Conservation (phyloP, 352 stramenopile genomes). For the Globisporangium polare region DNA sequence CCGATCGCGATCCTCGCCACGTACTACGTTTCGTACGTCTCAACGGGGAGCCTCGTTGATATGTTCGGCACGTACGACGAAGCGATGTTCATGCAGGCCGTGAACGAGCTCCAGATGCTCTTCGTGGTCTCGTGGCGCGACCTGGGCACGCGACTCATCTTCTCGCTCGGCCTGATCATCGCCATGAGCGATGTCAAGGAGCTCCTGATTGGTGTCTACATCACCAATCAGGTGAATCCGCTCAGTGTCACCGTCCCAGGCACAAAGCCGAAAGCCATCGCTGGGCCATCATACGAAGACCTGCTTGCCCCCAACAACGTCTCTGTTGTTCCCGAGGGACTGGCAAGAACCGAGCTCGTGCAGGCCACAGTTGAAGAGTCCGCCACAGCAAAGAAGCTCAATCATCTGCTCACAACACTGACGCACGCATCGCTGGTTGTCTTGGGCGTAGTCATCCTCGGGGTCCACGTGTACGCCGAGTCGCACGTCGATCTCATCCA, state of each 20-base stretch:
- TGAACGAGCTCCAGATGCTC: constrained; percentile 10
- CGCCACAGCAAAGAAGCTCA: too few relatives aligned
- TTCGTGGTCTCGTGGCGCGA: constrained; percentile 7
- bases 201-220: background rate
- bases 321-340: background rate
- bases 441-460: background rate
- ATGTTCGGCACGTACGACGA: background rate
- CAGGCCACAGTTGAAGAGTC: too few relatives aligned
- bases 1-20: background rate
- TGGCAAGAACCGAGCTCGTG: background rate
- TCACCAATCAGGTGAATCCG: background rate
- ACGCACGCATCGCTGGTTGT: background rate
- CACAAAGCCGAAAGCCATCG: background rate
- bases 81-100: background rate
- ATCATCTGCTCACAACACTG: background rate
- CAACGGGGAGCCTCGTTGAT: constrained; percentile 1
- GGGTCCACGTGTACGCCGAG: background rate
- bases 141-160: background rate
- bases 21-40: background rate
- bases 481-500: background rate
- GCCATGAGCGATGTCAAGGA: constrained; percentile 4
- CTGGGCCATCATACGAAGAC: background rate
- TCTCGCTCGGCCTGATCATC: constrained; percentile 6
- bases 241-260: background rate
- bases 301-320: background rate